These are phyloP conservation scores for Paraphoma chrysanthemicola DNA, from an alignment of 2,329 filamentous ascomycete genomes.

Conservation along the genomic window DNA sequence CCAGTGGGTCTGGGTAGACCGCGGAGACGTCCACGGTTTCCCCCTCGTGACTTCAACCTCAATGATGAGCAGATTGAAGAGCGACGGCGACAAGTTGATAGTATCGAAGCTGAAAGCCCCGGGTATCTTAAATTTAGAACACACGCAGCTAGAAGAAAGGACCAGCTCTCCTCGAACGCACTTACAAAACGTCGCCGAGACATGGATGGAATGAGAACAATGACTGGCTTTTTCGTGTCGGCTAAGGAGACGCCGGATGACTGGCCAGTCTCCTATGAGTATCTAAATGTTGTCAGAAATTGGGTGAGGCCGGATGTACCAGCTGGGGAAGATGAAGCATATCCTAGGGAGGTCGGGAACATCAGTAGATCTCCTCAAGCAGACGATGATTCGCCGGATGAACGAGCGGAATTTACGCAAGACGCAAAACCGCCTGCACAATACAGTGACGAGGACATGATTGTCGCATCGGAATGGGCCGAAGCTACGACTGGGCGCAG, in stretches of 20 bases:
- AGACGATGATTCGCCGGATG: neutral
- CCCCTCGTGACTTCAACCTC: neutral
- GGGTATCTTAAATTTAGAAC: too few species aligned
- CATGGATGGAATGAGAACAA: neutral
- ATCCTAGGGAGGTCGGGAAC: neutral
- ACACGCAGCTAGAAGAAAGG: neutral
- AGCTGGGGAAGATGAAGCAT: neutral
- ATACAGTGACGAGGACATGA: neutral
- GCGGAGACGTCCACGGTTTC: too few species aligned
- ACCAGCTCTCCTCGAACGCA: neutral
- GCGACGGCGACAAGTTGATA: neutral
- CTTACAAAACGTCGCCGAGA: neutral
- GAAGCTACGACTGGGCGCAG: neutral
- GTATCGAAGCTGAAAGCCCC: too few species aligned
- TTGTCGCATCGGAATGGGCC: neutral
- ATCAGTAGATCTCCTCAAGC: neutral
- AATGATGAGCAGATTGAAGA: neutral
- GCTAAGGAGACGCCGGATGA: neutral
- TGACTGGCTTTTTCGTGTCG: neutral
- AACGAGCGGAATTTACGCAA: neutral
- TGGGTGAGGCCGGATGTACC: neutral
- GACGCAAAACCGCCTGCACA: neutral
- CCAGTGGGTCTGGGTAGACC: neutral
- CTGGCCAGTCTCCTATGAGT: slow-evolving; percentile 1
- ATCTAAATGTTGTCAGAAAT: neutral